A percentile compares a stretch with the other conserved stretches of the same genome.
Evolutionary conservation across 352 stramenopile species (phyloP).

Genomic region (Pythium plurisporium): DNA sequence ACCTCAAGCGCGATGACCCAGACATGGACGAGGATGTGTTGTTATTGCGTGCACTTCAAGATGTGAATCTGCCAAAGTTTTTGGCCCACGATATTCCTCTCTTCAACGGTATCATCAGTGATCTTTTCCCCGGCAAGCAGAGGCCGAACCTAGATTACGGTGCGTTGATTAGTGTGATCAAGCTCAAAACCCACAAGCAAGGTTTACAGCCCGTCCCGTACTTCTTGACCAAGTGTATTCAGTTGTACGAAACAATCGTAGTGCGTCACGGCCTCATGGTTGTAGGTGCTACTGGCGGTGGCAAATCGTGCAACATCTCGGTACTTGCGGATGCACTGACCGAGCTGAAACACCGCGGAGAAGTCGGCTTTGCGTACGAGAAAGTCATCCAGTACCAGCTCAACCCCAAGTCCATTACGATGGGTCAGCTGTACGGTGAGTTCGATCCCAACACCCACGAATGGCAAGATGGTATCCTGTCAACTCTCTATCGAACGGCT

Average conservation of each 20-base stretch:
- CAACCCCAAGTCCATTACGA: slow-evolving; percentile 94
- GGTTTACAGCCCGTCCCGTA: slow-evolving; percentile 88
- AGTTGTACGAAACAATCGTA: slow-evolving; percentile 94
- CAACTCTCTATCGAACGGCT: slow-evolving; percentile 89
- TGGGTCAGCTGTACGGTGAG: slow-evolving; percentile 93
- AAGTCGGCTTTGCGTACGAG: slow-evolving; percentile 86
- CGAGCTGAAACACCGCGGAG: slow-evolving; percentile 71
- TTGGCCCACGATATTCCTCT: slow-evolving; percentile 92
- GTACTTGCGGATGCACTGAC: slow-evolving; percentile 89
- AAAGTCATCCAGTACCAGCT: slow-evolving; percentile 88
- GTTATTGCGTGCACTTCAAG: slow-evolving; percentile 90
- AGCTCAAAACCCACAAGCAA: slow-evolving; percentile 75
- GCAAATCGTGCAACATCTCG: slow-evolving; percentile 90
- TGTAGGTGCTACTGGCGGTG: slow-evolving; percentile 87
- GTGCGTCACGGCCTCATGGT: slow-evolving; percentile 96
- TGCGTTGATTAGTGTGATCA: slow-evolving; percentile 87
- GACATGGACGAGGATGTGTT: slow-evolving; percentile 93
- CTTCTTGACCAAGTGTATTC: slow-evolving; percentile 93
- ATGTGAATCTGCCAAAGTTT: slow-evolving; percentile 96
- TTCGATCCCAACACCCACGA: slow-evolving; percentile 95
- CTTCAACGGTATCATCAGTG: slow-evolving; percentile 94
- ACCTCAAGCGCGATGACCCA: slow-evolving; percentile 89
- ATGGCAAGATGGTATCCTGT: slow-evolving; percentile 95
- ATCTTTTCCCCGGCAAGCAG: slow-evolving; percentile 92
- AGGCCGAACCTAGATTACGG: slow-evolving; percentile 86